phyloP scores from a whole-genome alignment of 768 basidiomycete species.

The Pulveroboletus sp. region DNA sequence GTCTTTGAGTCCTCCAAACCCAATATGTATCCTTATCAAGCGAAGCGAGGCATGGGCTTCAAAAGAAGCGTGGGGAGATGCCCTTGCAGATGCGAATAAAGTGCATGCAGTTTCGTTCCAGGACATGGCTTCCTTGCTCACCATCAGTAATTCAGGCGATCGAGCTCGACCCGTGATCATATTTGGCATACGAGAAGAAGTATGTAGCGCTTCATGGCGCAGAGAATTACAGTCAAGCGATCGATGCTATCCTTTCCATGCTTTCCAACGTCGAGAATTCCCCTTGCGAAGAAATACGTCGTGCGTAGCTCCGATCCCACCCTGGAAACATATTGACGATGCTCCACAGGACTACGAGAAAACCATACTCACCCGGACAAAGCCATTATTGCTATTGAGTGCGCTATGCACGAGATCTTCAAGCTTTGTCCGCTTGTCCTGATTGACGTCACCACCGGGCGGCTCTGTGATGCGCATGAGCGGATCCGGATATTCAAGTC shows the following conservation, averaged over 20 bases:
- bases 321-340: background rate
- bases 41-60: background rate
- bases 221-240: background rate
- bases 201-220: no score
- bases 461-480: no score
- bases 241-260: background rate
- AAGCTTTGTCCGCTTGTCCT: no score
- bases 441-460: background rate
- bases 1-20: constrained; percentile 2
- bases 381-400: background rate
- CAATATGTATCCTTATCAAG: background rate
- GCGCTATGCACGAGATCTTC: background rate
- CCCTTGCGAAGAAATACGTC: background rate
- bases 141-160: background rate
- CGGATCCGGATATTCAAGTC: no score
- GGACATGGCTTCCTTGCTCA: background rate
- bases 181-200: no score
- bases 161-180: no score
- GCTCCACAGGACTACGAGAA: background rate
- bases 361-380: background rate
- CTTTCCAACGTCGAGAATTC: constrained; percentile 1
- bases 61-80: background rate
- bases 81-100: constrained; percentile 1
- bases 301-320: background rate
- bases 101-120: background rate